Base-by-base conservation (phyloP, 2,329 filamentous ascomycete species). In the Rugonectria rugulosa region DNA sequence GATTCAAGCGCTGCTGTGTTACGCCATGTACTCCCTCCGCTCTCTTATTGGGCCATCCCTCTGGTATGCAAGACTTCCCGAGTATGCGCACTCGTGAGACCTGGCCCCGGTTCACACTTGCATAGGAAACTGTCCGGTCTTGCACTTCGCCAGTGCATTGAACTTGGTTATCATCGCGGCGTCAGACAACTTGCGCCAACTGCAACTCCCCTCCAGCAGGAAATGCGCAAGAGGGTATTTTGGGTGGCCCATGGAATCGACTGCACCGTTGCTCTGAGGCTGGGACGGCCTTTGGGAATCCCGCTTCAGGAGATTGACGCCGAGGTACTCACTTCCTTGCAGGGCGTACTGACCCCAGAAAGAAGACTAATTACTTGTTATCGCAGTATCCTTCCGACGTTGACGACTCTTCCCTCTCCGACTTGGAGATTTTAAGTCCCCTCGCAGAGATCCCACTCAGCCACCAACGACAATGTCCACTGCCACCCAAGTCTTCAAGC, bases 1-100 rank as follows among this genome's bases (percentile, higher is more conserved):
- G 1, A 68, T 71, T 21, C 67, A 72, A 42, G 69, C 63, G 2
- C 53, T 71, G 5, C 56, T 72, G 11, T 70, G 66, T 29, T 72
- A 53, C 49, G 67, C 69, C 1, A 56, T 69, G 19, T 68, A 64
- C 56, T 68, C 69, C 31, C 47, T 72, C 17, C 40, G 70, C 41
- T 68, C 68, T 2, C 44, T 63, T 0, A 59, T 50, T 6, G 71
- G 70, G 5, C 52, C 68, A 27, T 70, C 67, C 0, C 47, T 60
- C 4, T 73, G 70, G 69, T 69, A 60, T 52, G 51, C 42, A 6
- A 12, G n/a, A n/a, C n/a, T n/a, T n/a, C n/a, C n/a, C n/a, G n/a
- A n/a, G n/a, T n/a, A n/a, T n/a, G n/a, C n/a, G n/a, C n/a, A n/a
- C n/a, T n/a, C n/a, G n/a, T n/a, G n/a, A n/a, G n/a, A n/a, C n/a